These are phyloP conservation scores for Carex parvula DNA, from an alignment of 176 grass and related monocot genomes.

Conservation along the genomic window DNA sequence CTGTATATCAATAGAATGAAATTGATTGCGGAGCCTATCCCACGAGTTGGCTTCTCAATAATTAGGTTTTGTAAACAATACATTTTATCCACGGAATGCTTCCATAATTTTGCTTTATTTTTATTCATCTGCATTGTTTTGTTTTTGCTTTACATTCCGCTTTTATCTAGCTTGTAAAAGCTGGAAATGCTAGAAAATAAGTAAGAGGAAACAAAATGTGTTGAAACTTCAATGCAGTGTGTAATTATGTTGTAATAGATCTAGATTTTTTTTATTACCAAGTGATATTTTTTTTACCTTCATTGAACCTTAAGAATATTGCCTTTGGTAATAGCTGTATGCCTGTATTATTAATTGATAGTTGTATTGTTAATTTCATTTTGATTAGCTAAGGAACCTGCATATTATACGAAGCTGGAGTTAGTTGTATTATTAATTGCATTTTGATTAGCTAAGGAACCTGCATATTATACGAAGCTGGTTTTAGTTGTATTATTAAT, in stretches of 20 bases:
- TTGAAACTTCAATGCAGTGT: neutral
- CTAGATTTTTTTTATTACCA: neutral
- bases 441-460: too few species aligned
- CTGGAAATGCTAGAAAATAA: neutral
- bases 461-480: too few species aligned
- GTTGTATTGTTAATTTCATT: neutral
- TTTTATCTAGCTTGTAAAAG: neutral
- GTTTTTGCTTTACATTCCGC: neutral
- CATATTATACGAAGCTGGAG: neutral
- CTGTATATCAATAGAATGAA: neutral
- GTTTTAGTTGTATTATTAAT: too few species aligned
- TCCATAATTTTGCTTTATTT: neutral
- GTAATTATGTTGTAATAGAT: neutral
- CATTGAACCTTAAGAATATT: neutral
- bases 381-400: conserved; percentile 2
- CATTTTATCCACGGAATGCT: neutral
- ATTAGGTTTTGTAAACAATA: neutral
- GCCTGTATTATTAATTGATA: neutral
- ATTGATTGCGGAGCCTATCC: neutral
- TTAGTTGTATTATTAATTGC: too few species aligned
- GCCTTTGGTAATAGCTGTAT: neutral
- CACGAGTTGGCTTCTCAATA: neutral
- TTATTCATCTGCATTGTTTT: neutral
- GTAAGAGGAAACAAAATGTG: neutral
- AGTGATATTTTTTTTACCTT: neutral